Evolutionary conservation across 345 rosid genomes (phyloP), one percentile per base, ranked within the genome.

Genomic region (Populus deltoides): DNA sequence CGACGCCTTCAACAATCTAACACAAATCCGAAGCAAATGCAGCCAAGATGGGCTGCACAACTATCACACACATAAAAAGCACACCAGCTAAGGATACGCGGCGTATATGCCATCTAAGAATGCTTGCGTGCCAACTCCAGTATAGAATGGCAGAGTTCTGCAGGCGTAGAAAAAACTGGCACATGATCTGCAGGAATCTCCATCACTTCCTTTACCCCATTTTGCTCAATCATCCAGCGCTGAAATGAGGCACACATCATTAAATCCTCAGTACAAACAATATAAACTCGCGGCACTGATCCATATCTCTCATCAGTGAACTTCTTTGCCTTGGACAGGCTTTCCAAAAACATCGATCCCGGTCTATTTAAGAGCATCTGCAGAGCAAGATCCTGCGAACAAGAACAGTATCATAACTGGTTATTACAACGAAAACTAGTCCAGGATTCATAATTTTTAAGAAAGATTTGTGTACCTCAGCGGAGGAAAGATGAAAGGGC

Each of bases 111-210:
- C 1, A 59, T 59, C 63, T 66, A 49, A 25, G 51, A 24, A 9
- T 78, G 13, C 61, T 67, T 71, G 29, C 25, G n/a, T 0, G 78
- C 88, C 8, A 79, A 66, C 8, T 78, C 45, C 39, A 53, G 24
- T 24, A 88, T 71, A 68, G 12, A 63, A 15, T 24, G 69, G 47
- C 72, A 49, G 3, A 89, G 77, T 68, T 86, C 78, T 4, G 38
- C 39, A 13, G 90, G 87, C 66, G 78, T 83, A 2, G 90, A 87
- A 29, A 84, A 59, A 84, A 89, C 86, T 47, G 82, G 78, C 92
- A 86, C 84, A 61, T 87, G 92, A 74, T 79, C 87, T 22, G 24
- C 51, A 5, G 53, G 51, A 39, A 89, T 86, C 75, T 69, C 74
- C 51, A 59, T 68, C 49, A 84, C 87, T 55, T 87, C 81, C 36